A percentile compares a stretch with the other conserved stretches of the same genome.
Conservation (phyloP, 345 rosid species). For the Balakata baccata region DNA sequence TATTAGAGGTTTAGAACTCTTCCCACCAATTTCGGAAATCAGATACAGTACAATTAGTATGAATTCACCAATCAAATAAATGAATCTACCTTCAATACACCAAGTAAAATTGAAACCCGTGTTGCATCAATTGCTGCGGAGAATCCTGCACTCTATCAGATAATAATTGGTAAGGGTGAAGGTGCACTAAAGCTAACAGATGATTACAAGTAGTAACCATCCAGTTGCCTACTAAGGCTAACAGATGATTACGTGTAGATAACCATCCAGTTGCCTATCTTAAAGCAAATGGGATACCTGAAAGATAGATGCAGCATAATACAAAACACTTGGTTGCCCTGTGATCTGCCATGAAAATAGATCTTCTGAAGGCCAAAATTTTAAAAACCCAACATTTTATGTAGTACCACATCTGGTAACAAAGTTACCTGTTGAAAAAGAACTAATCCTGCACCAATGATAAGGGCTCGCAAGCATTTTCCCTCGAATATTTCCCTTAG, state of each 20-base stretch:
- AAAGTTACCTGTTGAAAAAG: slow-evolving; percentile 83
- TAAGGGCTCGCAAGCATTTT: slow-evolving; percentile 82
- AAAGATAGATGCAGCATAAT: slow-evolving; percentile 86
- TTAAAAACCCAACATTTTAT: neutral
- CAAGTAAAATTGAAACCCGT: slow-evolving; percentile 85
- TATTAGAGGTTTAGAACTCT: slow-evolving; percentile 10
- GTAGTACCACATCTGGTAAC: neutral
- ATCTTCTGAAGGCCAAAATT: slow-evolving; percentile 10
- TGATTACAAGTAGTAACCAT: slow-evolving; percentile 3
- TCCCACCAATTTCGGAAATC: neutral
- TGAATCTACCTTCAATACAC: slow-evolving; percentile 66
- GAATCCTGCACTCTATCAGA: slow-evolving; percentile 83
- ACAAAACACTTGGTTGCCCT: slow-evolving; percentile 96
- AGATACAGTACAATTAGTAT: neutral
- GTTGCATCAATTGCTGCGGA: slow-evolving; percentile 97
- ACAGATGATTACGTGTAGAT: slow-evolving; percentile 10
- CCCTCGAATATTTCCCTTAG: slow-evolving; percentile 65
- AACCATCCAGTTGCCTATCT: slow-evolving; percentile 4
- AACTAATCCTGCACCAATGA: slow-evolving; percentile 80
- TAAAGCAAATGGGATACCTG: slow-evolving; percentile 45
- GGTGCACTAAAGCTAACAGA: slow-evolving; percentile 4
- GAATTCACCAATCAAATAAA: neutral
- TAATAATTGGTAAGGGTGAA: slow-evolving; percentile 21
- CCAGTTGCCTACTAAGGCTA: slow-evolving; percentile 1
- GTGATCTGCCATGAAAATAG: slow-evolving; percentile 62